phyloP scores from a whole-genome alignment of 2,329 filamentous ascomycete genomes.

The Monosporascus sp. region DNA sequence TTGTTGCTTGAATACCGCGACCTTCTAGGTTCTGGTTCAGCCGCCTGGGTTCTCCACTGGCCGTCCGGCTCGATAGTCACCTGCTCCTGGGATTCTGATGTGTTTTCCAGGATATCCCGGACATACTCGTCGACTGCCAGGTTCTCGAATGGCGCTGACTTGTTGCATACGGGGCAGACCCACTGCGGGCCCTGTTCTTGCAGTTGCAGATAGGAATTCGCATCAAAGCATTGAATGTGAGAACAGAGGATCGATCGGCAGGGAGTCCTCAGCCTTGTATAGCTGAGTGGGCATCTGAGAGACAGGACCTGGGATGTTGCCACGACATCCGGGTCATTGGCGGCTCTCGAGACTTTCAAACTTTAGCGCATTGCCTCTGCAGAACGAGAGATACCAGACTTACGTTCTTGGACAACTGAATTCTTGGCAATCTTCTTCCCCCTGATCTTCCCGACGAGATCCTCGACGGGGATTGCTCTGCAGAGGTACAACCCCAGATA shows the following conservation, averaged over 20 bases:
- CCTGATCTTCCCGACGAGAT: slow-evolving; percentile 62
- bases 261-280: slow-evolving; percentile 72
- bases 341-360: slow-evolving; percentile 66
- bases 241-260: slow-evolving; percentile 75
- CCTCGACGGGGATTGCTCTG: slow-evolving; percentile 62
- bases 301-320: slow-evolving; percentile 85
- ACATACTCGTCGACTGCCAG: slow-evolving; percentile 88
- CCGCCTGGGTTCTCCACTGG: slow-evolving; percentile 54
- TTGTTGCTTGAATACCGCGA: slow-evolving; percentile 18
- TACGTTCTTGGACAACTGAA: slow-evolving; percentile 79
- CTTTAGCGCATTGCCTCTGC: slow-evolving; percentile 14
- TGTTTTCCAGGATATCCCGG: slow-evolving; percentile 75
- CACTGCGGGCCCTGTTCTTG: slow-evolving; percentile 96
- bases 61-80: slow-evolving; percentile 88
- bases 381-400: slow-evolving; percentile 25
- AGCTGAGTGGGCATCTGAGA: slow-evolving; percentile 87
- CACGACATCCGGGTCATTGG: slow-evolving; percentile 82
- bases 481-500: slow-evolving; percentile 73
- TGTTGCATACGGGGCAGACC: slow-evolving; percentile 93
- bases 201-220: slow-evolving; percentile 82
- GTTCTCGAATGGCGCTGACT: slow-evolving; percentile 71
- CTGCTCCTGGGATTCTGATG: slow-evolving; percentile 67
- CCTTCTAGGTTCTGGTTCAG: slow-evolving; percentile 25
- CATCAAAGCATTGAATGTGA: slow-evolving; percentile 95
- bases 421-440: slow-evolving; percentile 73